Evolutionary conservation across 305 asterid species (phyloP), one percentile per base, ranked within the genome.

Genomic region (Fraxinus albicans): DNA sequence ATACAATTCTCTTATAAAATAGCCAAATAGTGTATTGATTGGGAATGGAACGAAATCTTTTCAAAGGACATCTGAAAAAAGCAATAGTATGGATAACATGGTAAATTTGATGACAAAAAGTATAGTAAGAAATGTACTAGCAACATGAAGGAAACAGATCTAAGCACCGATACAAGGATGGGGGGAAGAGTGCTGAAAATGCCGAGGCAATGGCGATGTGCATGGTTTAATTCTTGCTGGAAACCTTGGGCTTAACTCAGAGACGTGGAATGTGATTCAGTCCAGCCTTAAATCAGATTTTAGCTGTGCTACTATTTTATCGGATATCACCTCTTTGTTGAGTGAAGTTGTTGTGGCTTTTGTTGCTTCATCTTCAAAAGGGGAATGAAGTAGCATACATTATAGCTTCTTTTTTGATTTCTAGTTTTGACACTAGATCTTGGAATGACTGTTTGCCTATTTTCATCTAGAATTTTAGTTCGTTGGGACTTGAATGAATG

Each of bases 1-100:
- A 79, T 19, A 25, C 70, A 42, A 27, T 44, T 40, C 50, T 67
- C 67, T 36, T 13, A 12, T 40, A 36, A 60, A 82, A 85, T 79
- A 40, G 81, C 72, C 29, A 83, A 81, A 13, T 63, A 60, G 34
- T 9, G 73, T 75, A 76, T 25, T 8, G 6, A 65, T 29, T 6
- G 9, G 23, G 9, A 40, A 40, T 33, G 35, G 21, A 25, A 33
- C 44, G 70, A 83, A 42, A 42, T 42, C 50, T 42, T 42, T 42
- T 42, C 50, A 42, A 42, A 42, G 50, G 50, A 42, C 15, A 42
- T 21, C 69, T 38, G 19, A 40, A 69, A 65, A 69, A 77, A 69
- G 50, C 77, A 73, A 67, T 27, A 81, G 19, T 21, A 77, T 60
- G 8, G 74, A 80, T 40, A 76, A 17, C 12, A 40, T 7, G 8